These are phyloP conservation scores for Peziza echinospora DNA, from an alignment of 495 filamentous ascomycete species.

Conservation along the genomic window DNA sequence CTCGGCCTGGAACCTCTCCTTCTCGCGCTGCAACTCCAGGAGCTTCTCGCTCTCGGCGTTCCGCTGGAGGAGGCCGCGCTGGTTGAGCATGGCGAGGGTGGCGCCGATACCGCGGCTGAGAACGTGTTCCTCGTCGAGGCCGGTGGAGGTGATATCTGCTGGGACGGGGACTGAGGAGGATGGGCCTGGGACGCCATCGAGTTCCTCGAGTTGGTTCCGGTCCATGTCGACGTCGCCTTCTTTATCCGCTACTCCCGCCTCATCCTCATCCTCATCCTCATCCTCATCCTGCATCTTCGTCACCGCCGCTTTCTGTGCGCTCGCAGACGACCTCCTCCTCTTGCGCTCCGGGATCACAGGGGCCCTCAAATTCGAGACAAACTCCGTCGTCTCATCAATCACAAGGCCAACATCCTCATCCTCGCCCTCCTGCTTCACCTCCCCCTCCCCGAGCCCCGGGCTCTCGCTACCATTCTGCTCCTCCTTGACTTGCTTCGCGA, in stretches of 20 bases:
- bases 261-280: constrained; percentile 21
- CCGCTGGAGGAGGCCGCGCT: constrained; percentile 54
- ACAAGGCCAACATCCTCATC: constrained; percentile 52
- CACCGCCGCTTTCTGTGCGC: constrained; percentile 24
- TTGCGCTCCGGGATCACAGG: constrained; percentile 41
- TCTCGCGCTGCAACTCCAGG: constrained; percentile 49
- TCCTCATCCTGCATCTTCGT: constrained; percentile 26
- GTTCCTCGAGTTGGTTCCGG: constrained; percentile 29
- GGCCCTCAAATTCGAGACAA: constrained; percentile 65
- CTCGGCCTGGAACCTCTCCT: constrained; percentile 59
- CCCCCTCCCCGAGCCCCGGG: constrained; percentile 1
- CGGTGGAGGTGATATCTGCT: constrained; percentile 39
- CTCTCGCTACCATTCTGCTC: constrained; percentile 23
- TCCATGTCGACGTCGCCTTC: constrained; percentile 44
- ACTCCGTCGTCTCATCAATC: constrained; percentile 87
- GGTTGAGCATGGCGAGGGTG: constrained; percentile 56
- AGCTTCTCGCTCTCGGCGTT: constrained; percentile 36
- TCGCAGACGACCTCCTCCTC: constrained; percentile 24
- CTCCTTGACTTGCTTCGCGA: constrained; percentile 62
- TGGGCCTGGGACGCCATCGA: constrained; percentile 1
- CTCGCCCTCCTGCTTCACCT: constrained; percentile 24
- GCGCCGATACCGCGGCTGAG: constrained; percentile 59
- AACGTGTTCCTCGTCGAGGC: constrained; percentile 65
- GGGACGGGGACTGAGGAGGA: too few species aligned
- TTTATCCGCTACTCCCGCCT: constrained; percentile 27